Evolutionary conservation across 2,329 filamentous ascomycete genomes (phyloP), one percentile per base, ranked within the genome.

Genomic region (Stemphylium vesicarium): DNA sequence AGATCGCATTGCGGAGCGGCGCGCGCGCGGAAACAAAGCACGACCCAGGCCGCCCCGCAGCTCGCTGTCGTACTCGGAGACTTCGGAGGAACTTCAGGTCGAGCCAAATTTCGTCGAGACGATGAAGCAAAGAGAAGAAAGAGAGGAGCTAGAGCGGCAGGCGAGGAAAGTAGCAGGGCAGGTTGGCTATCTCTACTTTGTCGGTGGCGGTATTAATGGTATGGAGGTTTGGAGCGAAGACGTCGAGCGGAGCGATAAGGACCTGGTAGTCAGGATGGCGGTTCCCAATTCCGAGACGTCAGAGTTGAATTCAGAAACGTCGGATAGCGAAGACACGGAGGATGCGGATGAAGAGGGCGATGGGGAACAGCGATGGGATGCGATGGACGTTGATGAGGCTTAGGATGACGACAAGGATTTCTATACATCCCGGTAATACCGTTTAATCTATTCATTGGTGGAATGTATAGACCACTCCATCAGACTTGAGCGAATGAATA

Each of bases 151-250:
- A 32, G 56, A 62, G 35, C 55, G 51, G 13, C 24, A 48, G 22
- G 47, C 55, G 2, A 44, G 31, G n/a, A 65, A 57, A 26, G 57
- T 59, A 1, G 63, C 57, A 15, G 42, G 53, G 9, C 60, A 71
- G n/a, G 62, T 71, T 12, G 66, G 70, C 9, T 72, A 66, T 38
- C 52, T 73, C 13, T 71, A 70, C 42, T 67, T 69, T 22, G 59
- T 70, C 2, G 69, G 63, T 4, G 39, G 33, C 11, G 39, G 39
- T 1, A 16, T 52, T 4, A 56, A 59, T 13, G 41, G 56, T 7
- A 7, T 60, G 31, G 53, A 59, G 13, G 36, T 47, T 4, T 65
- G 62, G 66, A 56, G 39, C 11, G 59, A 59, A 2, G 63, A 66
- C 10, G 55, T 58, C 20, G 38, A 65, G 29, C 44, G 36, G 18